Evolutionary conservation across 192 early-diverging fungal genomes (phyloP), one percentile per base, ranked within the genome.

Genomic region (Coemansia javaensis): DNA sequence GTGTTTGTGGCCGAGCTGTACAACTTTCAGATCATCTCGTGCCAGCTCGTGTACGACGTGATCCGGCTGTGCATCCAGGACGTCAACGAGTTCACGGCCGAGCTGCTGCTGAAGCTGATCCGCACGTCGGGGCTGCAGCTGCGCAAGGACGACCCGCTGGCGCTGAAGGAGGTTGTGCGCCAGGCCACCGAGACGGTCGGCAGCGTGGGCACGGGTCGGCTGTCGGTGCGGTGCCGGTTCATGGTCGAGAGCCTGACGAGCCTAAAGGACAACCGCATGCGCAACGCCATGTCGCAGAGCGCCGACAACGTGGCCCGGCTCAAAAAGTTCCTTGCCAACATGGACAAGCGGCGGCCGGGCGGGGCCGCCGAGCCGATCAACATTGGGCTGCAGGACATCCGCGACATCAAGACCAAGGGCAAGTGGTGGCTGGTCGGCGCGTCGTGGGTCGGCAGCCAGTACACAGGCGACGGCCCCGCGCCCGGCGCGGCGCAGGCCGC

Each of bases 371-470:
- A 97, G 53, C 77, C 93, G 0, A 82, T 99, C 30, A 79, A 93
- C 40, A 88, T 91, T 5, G 78, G 81, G 25, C 59, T 99, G 35
- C 75, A 83, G 10, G 96, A 99, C 50, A 95, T 99, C 55, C 78
- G 78, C 33, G 72, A 81, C 10, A 70, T 90, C 25, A 80, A 83
- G 15, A 88, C 85, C 10, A 90, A 90, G 53, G 93, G 93, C 59
- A 93, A 92, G 65, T 99, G 96, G 96, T 99, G 96, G 96, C 76
- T 97, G 20, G 89, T 97, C 7, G 96, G 96, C 18, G 77, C 92
- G 3, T 89, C 91, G 15, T 99, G 96, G 94, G 82, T 80, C 16
- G 91, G 88, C 25, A 65, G 67, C 42, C 56, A 78, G 53, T 37
- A 69, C 17, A 27, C 33, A 3, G 48, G 30, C 20, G 47, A 45